A percentile compares a stretch with the other conserved stretches of the same genome.
Conservation (phyloP, 2,329 filamentous ascomycete species). For the Botrytis aclada region DNA sequence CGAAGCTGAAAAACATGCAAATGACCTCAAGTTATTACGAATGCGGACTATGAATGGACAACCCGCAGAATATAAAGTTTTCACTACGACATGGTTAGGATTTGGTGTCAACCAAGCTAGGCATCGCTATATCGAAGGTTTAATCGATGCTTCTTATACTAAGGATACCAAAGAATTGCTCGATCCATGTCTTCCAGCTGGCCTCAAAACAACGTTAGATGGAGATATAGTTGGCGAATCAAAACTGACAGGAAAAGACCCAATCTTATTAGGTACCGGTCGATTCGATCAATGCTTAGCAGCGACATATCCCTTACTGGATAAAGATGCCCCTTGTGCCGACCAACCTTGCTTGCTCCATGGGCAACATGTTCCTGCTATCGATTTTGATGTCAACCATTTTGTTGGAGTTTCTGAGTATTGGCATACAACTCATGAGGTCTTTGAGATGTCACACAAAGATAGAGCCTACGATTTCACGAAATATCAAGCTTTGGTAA, state of each 20-base stretch:
- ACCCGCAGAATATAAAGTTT: slow-evolving; percentile 78
- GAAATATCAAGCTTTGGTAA: slow-evolving; percentile 82
- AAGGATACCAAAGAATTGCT: slow-evolving; percentile 65
- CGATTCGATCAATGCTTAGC: slow-evolving; percentile 80
- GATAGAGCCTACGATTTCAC: slow-evolving; percentile 85
- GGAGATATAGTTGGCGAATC: slow-evolving; percentile 53
- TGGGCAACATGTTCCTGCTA: slow-evolving; percentile 87
- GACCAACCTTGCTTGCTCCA: slow-evolving; percentile 86
- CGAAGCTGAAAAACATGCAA: slow-evolving; percentile 82
- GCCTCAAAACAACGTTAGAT: slow-evolving; percentile 69
- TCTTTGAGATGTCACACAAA: slow-evolving; percentile 74
- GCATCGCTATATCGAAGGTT: slow-evolving; percentile 72
- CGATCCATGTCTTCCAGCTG: slow-evolving; percentile 85
- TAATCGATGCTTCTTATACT: slow-evolving; percentile 65
- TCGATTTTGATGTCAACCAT: slow-evolving; percentile 96
- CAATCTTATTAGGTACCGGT: slow-evolving; percentile 75
- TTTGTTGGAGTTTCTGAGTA: slow-evolving; percentile 98
- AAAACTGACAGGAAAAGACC: slow-evolving; percentile 43
- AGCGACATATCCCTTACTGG: slow-evolving; percentile 78
- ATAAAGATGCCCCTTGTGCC: slow-evolving; percentile 81
- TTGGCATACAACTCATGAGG: slow-evolving; percentile 96
- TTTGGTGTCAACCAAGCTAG: slow-evolving; percentile 96
- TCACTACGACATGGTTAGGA: slow-evolving; percentile 94
- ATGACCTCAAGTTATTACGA: slow-evolving; percentile 83
- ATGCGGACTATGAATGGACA: slow-evolving; percentile 79